Conservation (phyloP, 306 rosid species). For the Cucumis cinereus region DNA sequence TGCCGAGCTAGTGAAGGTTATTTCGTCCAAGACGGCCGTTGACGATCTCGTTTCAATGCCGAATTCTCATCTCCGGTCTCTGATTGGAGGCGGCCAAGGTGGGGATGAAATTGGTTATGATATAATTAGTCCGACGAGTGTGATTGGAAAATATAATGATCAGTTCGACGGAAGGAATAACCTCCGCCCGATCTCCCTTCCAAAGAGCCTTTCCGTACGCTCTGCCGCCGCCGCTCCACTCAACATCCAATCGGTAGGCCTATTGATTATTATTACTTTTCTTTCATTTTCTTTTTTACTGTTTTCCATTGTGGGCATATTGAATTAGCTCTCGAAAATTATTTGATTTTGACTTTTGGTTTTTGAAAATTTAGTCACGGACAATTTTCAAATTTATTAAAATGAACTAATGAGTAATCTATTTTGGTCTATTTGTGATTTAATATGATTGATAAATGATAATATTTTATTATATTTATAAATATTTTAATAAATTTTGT, state of each 20-base stretch:
- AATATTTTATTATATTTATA: too few relatives aligned
- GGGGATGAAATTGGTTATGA: slow-evolving; percentile 21
- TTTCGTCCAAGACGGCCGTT: slow-evolving; percentile 21
- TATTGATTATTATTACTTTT: too few relatives aligned
- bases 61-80: background rate
- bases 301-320: too few relatives aligned
- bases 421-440: too few relatives aligned
- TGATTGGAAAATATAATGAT: slow-evolving; percentile 19
- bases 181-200: slow-evolving; percentile 17
- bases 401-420: too few relatives aligned
- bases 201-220: slow-evolving; percentile 38
- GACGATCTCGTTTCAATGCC: slow-evolving; percentile 17
- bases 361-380: too few relatives aligned
- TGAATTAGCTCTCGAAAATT: too few relatives aligned
- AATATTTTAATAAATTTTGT: too few relatives aligned
- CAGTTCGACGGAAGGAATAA: slow-evolving; percentile 10
- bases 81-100: slow-evolving; percentile 5
- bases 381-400: too few relatives aligned
- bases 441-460: too few relatives aligned
- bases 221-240: slow-evolving; percentile 1
- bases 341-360: too few relatives aligned
- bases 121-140: slow-evolving; percentile 27
- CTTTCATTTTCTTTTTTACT: too few relatives aligned
- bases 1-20: slow-evolving; percentile 23
- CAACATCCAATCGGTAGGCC: background rate